Conservation (phyloP, 2,329 filamentous ascomycete genomes). For the Coniochaeta sp. region DNA sequence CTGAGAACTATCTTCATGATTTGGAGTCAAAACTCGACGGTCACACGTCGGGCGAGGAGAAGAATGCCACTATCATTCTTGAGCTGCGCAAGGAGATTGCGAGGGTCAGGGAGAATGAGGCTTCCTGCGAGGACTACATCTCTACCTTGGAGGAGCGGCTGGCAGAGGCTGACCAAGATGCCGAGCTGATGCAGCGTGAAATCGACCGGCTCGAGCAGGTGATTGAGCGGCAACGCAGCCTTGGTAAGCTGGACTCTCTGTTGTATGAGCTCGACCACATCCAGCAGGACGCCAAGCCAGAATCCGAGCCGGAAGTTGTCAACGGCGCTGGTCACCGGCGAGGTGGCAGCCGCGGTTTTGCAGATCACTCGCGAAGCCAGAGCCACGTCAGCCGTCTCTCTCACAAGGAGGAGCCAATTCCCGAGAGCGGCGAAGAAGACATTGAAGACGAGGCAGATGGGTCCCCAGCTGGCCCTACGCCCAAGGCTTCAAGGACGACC, state of each 20-base stretch:
- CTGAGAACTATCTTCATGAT: slow-evolving; percentile 87
- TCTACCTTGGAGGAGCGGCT: slow-evolving; percentile 92
- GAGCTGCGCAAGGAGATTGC: slow-evolving; percentile 89
- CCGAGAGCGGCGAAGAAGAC: slow-evolving; percentile 40
- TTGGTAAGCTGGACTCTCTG: slow-evolving; percentile 89
- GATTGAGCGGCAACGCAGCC: slow-evolving; percentile 86
- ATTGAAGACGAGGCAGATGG: slow-evolving; percentile 18
- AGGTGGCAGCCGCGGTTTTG: slow-evolving; percentile 30
- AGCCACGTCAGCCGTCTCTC: slow-evolving; percentile 48
- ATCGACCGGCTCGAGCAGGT: slow-evolving; percentile 92
- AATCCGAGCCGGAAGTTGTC: slow-evolving; percentile 25
- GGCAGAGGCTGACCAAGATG: slow-evolving; percentile 91
- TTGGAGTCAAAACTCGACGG: slow-evolving; percentile 86
- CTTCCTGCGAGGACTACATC: slow-evolving; percentile 90
- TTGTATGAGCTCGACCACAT: slow-evolving; percentile 83
- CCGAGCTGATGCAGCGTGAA: slow-evolving; percentile 94
- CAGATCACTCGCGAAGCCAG: slow-evolving; percentile 46
- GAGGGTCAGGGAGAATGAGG: slow-evolving; percentile 82
- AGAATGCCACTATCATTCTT: slow-evolving; percentile 75
- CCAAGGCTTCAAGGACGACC: slow-evolving; percentile 12
- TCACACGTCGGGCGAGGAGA: slow-evolving; percentile 86
- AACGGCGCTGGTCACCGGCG: slow-evolving; percentile 34
- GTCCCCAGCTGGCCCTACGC: slow-evolving; percentile 16
- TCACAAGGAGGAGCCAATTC: slow-evolving; percentile 47
- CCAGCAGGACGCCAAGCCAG: slow-evolving; percentile 49